Base-by-base conservation (phyloP, 352 stramenopile genomes). In the Globisporangium okanoganense region DNA sequence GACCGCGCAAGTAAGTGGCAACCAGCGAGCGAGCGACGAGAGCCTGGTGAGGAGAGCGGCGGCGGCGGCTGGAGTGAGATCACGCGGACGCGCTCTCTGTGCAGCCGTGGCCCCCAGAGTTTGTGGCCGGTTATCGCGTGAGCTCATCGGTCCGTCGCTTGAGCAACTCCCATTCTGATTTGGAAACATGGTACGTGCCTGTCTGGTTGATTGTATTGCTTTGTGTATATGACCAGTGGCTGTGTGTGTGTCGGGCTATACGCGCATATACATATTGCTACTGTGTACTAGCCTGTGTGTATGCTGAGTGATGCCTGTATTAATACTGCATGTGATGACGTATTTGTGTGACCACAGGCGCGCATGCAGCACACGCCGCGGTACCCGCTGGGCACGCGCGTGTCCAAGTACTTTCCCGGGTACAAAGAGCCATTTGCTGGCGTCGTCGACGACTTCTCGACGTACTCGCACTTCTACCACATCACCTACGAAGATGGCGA, bases 401-500 rank as follows among this genome's bases (percentile, higher is more conserved):
- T 92, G 57, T 70, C 62, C 63, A 92, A 92, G 73, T 73, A 73
- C 52, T 92, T 92, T 57, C 72, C 74, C 3, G 80, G 80, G 35
- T 92, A 76, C 59, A 47, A 49, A 2, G 65, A 89, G 2, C 75
- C 80, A 9, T 92, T 92, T 51, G 31, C 65, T 9, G 82, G 82
- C n/a, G 76, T 65, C 1, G 75, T 92, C 43, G 80, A 92, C 64
- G 45, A 71, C 22, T 80, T 82, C 56, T 68, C 75, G 16, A 43
- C 67, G 6, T 48, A 63, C 4, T 85, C 82, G 12, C 66, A 82
- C 24, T 90, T 86, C 47, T 92, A 92, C 50, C 80, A 90, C 58
- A 81, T 92, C 60, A 74, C 67, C 12, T 92, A 92, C 49, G 82
- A 92, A 43, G 82, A 92, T 52, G 82, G 80, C 24, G 82, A 92